A percentile compares a stretch with the other conserved stretches of the same genome.
These are phyloP conservation scores for Claviceps capensis DNA, from an alignment of 2,329 filamentous ascomycete genomes.

Conservation along the genomic window DNA sequence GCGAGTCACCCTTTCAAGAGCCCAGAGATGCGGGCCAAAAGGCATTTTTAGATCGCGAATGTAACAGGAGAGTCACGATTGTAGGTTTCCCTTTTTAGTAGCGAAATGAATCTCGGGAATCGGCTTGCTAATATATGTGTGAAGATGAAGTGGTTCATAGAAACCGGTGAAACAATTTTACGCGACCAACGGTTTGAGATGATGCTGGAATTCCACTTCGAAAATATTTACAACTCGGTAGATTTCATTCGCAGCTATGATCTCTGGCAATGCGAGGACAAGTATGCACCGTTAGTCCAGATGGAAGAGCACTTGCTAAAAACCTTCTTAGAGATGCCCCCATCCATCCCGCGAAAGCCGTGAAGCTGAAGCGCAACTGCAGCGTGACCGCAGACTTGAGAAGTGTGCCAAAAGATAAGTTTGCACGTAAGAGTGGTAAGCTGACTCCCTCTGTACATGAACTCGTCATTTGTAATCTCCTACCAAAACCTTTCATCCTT, in stretches of 20 bases:
- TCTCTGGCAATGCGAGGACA: constrained; percentile 1
- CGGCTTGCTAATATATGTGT: not conserved
- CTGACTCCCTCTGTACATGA: not conserved
- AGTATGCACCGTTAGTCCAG: not conserved
- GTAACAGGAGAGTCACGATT: not conserved
- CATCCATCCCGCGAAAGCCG: not conserved
- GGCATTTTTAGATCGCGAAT: not conserved
- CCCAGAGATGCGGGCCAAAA: not conserved
- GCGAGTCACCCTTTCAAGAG: rapidly evolving
- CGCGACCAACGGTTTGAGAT: not conserved
- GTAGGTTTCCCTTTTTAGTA: not conserved
- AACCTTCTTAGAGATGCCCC: not conserved
- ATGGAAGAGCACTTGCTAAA: not conserved
- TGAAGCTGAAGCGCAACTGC: not conserved
- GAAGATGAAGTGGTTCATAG: constrained; percentile 2
- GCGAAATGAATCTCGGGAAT: not conserved
- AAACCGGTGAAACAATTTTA: not conserved
- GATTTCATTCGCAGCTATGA: not conserved
- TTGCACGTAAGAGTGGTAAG: not conserved
- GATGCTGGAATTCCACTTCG: rapidly evolving
- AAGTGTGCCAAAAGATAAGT: not conserved
- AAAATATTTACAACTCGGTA: not conserved
- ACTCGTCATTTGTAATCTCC: not conserved
- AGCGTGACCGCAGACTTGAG: not conserved
- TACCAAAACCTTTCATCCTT: not conserved